These are phyloP conservation scores for Citrus sp. DNA, from an alignment of 345 rosid genomes.

Conservation along the genomic window DNA sequence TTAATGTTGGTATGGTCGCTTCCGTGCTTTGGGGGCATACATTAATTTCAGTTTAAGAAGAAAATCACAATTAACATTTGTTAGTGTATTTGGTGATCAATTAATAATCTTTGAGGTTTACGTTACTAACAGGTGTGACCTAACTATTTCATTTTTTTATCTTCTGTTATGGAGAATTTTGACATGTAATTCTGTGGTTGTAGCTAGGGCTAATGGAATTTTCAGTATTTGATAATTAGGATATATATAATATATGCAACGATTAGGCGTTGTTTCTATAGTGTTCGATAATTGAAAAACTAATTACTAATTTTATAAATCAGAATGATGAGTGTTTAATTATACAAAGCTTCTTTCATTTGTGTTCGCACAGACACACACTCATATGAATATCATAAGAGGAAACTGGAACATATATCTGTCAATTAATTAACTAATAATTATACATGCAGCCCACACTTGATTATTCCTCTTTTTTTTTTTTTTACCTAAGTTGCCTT, in stretches of 20 bases:
- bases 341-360: neutral
- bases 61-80: neutral
- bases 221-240: neutral
- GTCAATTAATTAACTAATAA: neutral
- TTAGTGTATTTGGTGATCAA: neutral
- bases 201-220: neutral
- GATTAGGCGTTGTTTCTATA: neutral
- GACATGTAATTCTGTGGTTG: neutral
- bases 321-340: neutral
- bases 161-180: no score
- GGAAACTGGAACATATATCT: neutral
- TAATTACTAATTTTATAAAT: neutral
- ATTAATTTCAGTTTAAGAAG: neutral
- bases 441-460: neutral
- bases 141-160: neutral
- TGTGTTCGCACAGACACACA: neutral
- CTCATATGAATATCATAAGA: neutral
- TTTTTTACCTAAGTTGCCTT: no score
- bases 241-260: neutral
- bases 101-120: neutral
- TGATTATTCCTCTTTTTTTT: no score
- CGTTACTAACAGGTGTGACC: neutral
- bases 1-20: no score
- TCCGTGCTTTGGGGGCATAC: no score
- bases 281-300: neutral